Percentiles rank a stretch among this genome's conserved stretches.
Evolutionary conservation across 2,329 filamentous ascomycete species (phyloP).

Genomic region (Fusarium goolgardi): DNA sequence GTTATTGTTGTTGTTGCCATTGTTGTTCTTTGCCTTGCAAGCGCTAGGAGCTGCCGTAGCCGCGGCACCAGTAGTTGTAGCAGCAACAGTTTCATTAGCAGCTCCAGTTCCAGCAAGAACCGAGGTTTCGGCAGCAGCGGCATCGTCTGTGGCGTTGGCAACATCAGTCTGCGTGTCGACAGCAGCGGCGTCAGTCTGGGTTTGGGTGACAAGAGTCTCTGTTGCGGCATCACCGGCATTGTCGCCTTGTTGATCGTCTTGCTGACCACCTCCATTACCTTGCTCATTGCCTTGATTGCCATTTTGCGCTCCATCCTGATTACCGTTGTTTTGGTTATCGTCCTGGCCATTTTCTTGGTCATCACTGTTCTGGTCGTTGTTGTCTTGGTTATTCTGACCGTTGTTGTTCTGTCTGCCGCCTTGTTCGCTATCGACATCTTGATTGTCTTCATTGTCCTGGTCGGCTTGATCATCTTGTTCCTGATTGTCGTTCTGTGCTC

Average conservation of each 20-base stretch:
- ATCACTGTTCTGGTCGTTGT: not conserved
- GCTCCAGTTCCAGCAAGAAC: not conserved
- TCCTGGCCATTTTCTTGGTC: not conserved
- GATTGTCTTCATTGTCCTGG: not conserved
- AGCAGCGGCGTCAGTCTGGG: not conserved
- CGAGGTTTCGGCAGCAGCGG: constrained; percentile 7
- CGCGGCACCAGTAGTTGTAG: not conserved
- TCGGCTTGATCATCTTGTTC: not conserved
- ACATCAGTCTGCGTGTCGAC: not conserved
- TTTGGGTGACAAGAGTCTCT: not conserved
- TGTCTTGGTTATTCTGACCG: not conserved
- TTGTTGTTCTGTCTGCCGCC: not conserved
- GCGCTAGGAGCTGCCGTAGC: not conserved
- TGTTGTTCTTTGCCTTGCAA: not conserved
- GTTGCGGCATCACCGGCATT: not conserved
- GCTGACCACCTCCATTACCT: not conserved
- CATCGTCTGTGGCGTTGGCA: not conserved
- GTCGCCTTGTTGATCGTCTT: not conserved
- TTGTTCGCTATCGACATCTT: not conserved
- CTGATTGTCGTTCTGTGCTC: not conserved
- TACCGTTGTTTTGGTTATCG: not conserved
- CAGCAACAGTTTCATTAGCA: not conserved
- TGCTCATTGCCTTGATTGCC: not conserved
- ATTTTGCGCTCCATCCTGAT: not conserved
- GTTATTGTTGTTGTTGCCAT: not conserved